These are phyloP conservation scores for Chloroidium sp. DNA, from an alignment of 163 green algal genomes.

Conservation along the genomic window DNA sequence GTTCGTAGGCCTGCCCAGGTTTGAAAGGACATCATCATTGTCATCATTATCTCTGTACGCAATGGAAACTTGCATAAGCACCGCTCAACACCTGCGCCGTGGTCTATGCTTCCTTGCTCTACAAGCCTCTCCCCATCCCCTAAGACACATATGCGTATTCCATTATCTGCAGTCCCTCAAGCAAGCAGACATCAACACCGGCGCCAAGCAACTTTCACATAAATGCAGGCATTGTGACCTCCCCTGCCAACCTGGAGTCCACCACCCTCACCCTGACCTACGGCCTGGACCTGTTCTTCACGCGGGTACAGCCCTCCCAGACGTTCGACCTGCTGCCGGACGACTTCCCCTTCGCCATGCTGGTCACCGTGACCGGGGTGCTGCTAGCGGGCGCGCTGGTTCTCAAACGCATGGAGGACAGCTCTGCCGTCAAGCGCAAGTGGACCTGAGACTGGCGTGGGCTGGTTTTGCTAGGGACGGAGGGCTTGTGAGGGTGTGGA, in stretches of 20 bases:
- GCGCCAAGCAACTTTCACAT: no score
- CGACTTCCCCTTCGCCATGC: slow-evolving; percentile 85
- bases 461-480: background rate
- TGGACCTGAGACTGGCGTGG: slow-evolving; percentile 7
- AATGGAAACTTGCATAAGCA: no score
- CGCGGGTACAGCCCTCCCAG: slow-evolving; percentile 60
- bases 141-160: no score
- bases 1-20: no score
- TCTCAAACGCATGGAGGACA: slow-evolving; percentile 11
- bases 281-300: slow-evolving; percentile 82
- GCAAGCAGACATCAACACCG: background rate
- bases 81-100: no score
- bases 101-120: no score
- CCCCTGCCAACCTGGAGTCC: slow-evolving; percentile 72
- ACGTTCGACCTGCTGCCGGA: slow-evolving; percentile 68
- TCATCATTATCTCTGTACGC: no score
- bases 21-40: no score
- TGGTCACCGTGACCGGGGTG: slow-evolving; percentile 53
- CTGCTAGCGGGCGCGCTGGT: slow-evolving; percentile 9
- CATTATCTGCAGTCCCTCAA: no score
- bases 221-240: slow-evolving; percentile 32
- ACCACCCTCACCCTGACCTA: slow-evolving; percentile 65
- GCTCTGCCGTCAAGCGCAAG: slow-evolving; percentile 10
- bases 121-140: no score
- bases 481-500: no score